phyloP scores from a whole-genome alignment of 176 grass and related monocot species.

The Oryza rufipogon region DNA sequence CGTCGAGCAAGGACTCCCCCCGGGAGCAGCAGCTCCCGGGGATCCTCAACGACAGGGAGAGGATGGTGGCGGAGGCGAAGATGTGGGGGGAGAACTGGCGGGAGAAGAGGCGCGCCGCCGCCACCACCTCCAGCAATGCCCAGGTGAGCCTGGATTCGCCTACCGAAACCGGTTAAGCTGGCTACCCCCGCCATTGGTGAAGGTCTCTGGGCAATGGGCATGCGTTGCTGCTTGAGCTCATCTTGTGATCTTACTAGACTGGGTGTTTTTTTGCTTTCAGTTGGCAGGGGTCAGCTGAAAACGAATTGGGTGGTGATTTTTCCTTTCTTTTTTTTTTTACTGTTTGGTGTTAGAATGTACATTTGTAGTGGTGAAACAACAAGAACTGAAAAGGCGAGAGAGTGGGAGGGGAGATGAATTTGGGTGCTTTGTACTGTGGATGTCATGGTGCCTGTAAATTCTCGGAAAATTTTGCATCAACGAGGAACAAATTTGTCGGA shows the following conservation, averaged over 20 bases:
- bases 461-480: constrained; percentile 55
- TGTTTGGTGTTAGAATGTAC: constrained; percentile 44
- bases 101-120: constrained; percentile 61
- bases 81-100: constrained; percentile 94
- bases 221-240: neutral
- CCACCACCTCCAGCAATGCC: neutral
- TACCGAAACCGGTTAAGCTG: constrained; percentile 35
- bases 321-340: neutral
- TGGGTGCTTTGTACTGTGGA: constrained; percentile 39
- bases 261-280: constrained; percentile 30
- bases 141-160: constrained; percentile 51
- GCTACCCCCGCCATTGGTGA: neutral
- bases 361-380: constrained; percentile 43
- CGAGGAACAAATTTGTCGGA: constrained; percentile 9
- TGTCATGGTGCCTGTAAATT: constrained; percentile 58
- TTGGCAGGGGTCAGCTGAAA: neutral
- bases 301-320: constrained; percentile 8
- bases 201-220: neutral
- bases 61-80: constrained; percentile 89
- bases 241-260: constrained; percentile 11
- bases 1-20: constrained; percentile 48
- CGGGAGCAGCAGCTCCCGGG: constrained; percentile 38
- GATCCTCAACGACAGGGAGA: constrained; percentile 70
- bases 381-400: neutral
- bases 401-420: neutral